These are phyloP conservation scores for Allantophomopsis lycopodina DNA, from an alignment of 2,329 filamentous ascomycete species.

Conservation along the genomic window DNA sequence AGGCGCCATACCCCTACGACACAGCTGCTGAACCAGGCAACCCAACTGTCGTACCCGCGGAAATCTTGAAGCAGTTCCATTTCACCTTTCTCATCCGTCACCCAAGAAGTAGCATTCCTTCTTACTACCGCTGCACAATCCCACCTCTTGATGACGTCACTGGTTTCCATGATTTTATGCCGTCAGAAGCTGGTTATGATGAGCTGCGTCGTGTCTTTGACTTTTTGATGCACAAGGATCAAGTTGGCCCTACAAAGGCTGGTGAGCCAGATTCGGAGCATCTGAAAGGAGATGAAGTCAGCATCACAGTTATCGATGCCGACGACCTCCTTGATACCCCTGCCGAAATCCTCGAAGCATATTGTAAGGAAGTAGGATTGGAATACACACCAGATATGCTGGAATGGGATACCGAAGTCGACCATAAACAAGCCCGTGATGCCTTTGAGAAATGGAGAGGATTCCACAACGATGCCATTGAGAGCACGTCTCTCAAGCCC, in stretches of 20 bases:
- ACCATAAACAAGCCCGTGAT: constrained; percentile 51
- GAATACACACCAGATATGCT: constrained; percentile 70
- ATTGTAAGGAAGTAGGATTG: constrained; percentile 71
- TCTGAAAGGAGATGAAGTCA: constrained; percentile 25
- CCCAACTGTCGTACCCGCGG: constrained; percentile 70
- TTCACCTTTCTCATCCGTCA: constrained; percentile 96
- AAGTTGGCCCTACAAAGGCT: constrained; percentile 57
- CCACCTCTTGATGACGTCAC: constrained; percentile 74
- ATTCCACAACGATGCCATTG: constrained; percentile 90
- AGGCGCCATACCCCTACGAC: constrained; percentile 40
- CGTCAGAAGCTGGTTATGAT: constrained; percentile 77
- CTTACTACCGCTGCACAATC: constrained; percentile 87
- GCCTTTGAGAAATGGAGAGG: constrained; percentile 95
- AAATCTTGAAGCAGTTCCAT: constrained; percentile 67
- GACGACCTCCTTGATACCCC: constrained; percentile 88
- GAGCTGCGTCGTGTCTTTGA: constrained; percentile 83
- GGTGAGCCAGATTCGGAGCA: constrained; percentile 17
- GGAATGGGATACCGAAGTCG: constrained; percentile 65
- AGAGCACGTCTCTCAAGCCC: constrained; percentile 63
- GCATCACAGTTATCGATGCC: constrained; percentile 81
- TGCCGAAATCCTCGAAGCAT: constrained; percentile 58
- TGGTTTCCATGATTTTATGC: constrained; percentile 77
- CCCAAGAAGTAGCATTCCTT: constrained; percentile 81
- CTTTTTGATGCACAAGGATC: constrained; percentile 54
- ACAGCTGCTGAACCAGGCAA: constrained; percentile 54